phyloP scores from a whole-genome alignment of 2,329 filamentous ascomycete genomes.

The Fusarium sp. region DNA sequence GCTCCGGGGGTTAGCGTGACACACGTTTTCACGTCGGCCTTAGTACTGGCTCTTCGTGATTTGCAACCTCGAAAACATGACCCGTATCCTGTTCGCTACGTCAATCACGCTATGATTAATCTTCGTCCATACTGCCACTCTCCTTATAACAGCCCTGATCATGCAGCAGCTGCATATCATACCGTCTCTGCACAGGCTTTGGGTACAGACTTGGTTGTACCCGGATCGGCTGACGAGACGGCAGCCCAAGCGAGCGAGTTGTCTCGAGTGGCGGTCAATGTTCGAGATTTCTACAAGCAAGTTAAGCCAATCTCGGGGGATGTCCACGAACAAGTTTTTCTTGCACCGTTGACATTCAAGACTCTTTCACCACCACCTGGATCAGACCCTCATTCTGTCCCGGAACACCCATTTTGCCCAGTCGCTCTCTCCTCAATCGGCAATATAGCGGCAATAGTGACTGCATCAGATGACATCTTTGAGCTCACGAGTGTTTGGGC shows the following conservation, averaged over 20 bases:
- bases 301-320: neutral
- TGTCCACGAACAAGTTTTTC: neutral
- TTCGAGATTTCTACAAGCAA: neutral
- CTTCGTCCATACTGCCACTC: neutral
- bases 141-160: neutral
- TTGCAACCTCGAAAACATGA: neutral
- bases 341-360: neutral
- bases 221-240: rapidly evolving
- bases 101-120: slow-evolving; percentile 12
- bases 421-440: slow-evolving; percentile 3
- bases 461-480: rapidly evolving
- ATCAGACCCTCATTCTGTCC: neutral
- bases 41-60: neutral
- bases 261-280: neutral
- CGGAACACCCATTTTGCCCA: neutral
- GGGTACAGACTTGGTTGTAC: neutral
- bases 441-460: neutral
- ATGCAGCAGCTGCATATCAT: slow-evolving; percentile 1
- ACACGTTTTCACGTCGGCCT: neutral
- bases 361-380: neutral
- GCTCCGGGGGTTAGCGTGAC: neutral
- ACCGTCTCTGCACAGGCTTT: neutral
- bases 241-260: rapidly evolving
- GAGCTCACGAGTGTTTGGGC: neutral
- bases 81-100: neutral